A percentile compares a stretch with the other conserved stretches of the same genome.
Conservation (phyloP, 441 rosid species). For the Metrosideros polymorpha region DNA sequence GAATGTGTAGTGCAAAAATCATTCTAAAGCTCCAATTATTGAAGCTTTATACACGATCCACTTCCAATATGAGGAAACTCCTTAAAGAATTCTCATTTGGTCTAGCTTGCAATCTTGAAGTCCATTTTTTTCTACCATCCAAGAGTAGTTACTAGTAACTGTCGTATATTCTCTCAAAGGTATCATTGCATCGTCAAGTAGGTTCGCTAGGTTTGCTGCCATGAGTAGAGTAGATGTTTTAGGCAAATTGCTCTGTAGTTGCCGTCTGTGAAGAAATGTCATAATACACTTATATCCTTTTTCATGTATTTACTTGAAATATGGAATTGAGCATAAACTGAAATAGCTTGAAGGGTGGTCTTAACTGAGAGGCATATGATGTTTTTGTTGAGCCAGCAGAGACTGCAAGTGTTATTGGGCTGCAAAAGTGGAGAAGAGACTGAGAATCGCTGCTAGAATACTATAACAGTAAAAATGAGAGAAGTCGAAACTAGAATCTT, state of each 20-base stretch:
- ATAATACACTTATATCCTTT: not conserved
- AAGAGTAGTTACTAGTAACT: not conserved
- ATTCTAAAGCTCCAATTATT: not conserved
- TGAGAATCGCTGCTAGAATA: not conserved
- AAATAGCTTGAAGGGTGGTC: not conserved
- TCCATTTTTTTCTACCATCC: not conserved
- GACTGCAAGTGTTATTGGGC: not conserved
- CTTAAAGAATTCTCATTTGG: not conserved
- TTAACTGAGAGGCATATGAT: not conserved
- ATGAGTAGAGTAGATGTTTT: not conserved
- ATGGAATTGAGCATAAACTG: not conserved
- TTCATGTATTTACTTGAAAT: not conserved
- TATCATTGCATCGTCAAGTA: not conserved
- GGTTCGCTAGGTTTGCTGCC: not conserved
- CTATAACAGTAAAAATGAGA: not conserved
- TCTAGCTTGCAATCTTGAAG: not conserved
- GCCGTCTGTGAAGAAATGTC: not conserved
- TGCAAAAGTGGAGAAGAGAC: not conserved
- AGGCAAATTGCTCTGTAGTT: not conserved
- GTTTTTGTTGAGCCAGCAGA: not conserved
- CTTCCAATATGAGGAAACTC: not conserved
- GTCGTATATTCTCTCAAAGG: not conserved
- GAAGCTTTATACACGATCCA: not conserved
- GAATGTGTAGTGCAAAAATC: not conserved
- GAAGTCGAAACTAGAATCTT: not conserved